Percentiles rank a stretch among this genome's conserved stretches.
Evolutionary conservation across 2,329 filamentous ascomycete species (phyloP).

Genomic region (Hypoxylon sp.): DNA sequence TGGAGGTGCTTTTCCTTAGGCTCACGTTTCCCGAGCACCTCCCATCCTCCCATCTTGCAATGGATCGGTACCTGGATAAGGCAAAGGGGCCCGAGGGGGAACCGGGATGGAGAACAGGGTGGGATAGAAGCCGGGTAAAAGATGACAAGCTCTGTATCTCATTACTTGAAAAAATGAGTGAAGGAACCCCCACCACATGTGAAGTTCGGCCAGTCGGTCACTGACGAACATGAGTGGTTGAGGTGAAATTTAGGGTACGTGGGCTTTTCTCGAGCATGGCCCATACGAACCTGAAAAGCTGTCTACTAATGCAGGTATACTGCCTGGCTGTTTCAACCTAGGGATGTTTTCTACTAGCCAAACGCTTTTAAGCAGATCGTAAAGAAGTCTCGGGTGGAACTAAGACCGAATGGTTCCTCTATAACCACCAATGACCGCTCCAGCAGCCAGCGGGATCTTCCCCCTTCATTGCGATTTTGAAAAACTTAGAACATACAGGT

Average conservation of each 20-base stretch:
- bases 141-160: neutral
- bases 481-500: neutral
- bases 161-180: neutral
- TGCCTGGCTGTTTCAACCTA: too few relatives aligned
- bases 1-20: neutral
- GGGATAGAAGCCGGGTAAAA: constrained; percentile 1
- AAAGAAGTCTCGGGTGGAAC: constrained; percentile 24
- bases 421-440: neutral
- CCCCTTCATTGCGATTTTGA: neutral
- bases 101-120: too few relatives aligned
- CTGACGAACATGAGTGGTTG: constrained; percentile 20
- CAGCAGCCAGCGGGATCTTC: too few relatives aligned
- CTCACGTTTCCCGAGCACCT: too few relatives aligned
- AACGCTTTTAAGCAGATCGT: neutral
- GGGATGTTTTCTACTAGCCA: neutral
- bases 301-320: too few relatives aligned
- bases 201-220: constrained; percentile 22
- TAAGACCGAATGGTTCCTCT: constrained; percentile 21
- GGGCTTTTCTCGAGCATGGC: too few relatives aligned
- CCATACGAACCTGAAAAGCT: too few relatives aligned
- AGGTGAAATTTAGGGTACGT: neutral
- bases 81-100: neutral
- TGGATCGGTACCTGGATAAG: too few relatives aligned
- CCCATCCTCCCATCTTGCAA: too few relatives aligned
- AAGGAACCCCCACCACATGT: constrained; percentile 13